Evolutionary conservation across 257 asterid genomes (phyloP).

Genomic region (Mentha longifolia): DNA sequence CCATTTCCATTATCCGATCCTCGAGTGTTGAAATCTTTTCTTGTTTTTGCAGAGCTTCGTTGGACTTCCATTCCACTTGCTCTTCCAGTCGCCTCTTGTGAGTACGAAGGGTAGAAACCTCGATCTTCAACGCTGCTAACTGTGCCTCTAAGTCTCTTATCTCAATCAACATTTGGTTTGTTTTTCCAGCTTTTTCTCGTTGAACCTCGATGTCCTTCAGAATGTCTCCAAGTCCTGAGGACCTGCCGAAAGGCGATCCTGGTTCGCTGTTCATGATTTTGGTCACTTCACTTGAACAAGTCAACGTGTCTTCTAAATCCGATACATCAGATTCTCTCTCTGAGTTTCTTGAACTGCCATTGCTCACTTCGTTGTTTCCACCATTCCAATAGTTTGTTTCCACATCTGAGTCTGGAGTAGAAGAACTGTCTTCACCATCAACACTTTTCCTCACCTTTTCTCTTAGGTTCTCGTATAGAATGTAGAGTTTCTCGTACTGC

Average conservation of each 20-base stretch:
- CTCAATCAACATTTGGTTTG: constrained; percentile 33
- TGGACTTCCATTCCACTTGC: constrained; percentile 35
- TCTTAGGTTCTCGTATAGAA: constrained; percentile 58
- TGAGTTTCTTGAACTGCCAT: constrained; percentile 17
- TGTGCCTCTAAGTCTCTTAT: constrained; percentile 50
- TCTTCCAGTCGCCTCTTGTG: constrained; percentile 47
- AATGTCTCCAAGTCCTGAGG: constrained; percentile 35
- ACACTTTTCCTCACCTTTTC: constrained; percentile 58
- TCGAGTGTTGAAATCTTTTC: constrained; percentile 47
- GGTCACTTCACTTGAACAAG: constrained; percentile 62
- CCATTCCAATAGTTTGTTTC: constrained; percentile 50
- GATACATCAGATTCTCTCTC: constrained; percentile 31
- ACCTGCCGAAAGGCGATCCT: constrained; percentile 25
- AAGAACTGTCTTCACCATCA: constrained; percentile 39
- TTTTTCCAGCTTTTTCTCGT: constrained; percentile 42
- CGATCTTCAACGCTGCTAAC: constrained; percentile 47
- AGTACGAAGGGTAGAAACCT: constrained; percentile 38
- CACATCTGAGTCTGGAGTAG: constrained; percentile 45
- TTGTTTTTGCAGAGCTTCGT: constrained; percentile 42
- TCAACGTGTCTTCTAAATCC: constrained; percentile 54
- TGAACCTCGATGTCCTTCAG: constrained; percentile 30
- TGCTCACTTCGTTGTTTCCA: not conserved
- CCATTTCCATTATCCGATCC: constrained; percentile 42
- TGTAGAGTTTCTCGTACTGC: constrained; percentile 66
- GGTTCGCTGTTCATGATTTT: constrained; percentile 34